Base-by-base conservation (phyloP, 2,329 filamentous ascomycete genomes). In the Penicillium corylophilum region DNA sequence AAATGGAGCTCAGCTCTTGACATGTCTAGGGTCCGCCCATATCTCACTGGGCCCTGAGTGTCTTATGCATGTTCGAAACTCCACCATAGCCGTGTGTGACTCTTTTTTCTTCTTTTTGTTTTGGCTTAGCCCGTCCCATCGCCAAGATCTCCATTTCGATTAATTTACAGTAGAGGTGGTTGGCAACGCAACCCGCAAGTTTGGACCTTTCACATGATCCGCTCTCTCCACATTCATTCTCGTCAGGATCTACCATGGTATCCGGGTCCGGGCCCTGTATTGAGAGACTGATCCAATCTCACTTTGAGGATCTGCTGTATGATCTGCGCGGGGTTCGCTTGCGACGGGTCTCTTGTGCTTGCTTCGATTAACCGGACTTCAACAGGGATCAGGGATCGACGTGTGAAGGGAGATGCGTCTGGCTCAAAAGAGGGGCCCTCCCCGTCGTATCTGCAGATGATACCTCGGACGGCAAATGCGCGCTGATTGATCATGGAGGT, bases 1-100 rank as follows among this genome's bases (percentile, higher is more conserved):
- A 48, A 38, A 59, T 54, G 50, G 54, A 57, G 54, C 52, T 54
- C 55, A 49, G 45, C 52, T 59, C 40, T 31, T 47, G 52, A 51
- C 44, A 44, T 38, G 45, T 46, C 54, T 42, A 23, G 39, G 22
- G 45, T 41, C 38, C 39, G 42, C 35, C 36, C 39, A 15, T n/a
- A 29, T 13, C 46, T 40, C 35, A 36, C 16, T 31, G 38, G 23
- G 13, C 40, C 31, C 29, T 33, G n/a, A n/a, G 45, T 50, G 44
- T 56, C 48, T 51, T 51, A 49, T 51, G 41, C 54, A 48, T 22
- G 29, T 41, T 13, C n/a, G 39, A 6, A 10, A 20, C 16, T 38
- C 18, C 9, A 20, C 35, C 9, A 22, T 8, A 41, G 22, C 5
- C n/a, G 26, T 28, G 28, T 20, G 24, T 20, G 41, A 44, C 24